Evolutionary conservation across 2,329 filamentous ascomycete genomes (phyloP).

Genomic region (Claviceps capensis): DNA sequence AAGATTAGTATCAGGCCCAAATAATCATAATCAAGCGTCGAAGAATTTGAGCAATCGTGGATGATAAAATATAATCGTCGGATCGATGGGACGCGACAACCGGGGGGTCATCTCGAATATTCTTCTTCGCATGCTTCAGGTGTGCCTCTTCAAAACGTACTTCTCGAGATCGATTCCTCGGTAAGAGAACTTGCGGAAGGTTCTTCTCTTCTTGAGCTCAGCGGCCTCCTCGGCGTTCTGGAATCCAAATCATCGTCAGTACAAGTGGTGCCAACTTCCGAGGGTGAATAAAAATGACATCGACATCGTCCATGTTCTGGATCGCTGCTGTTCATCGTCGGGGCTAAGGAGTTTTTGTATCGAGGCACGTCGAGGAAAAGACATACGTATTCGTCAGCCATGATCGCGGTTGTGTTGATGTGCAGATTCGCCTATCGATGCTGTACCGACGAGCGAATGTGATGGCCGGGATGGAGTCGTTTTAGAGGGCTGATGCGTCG

Average conservation of each 20-base stretch:
- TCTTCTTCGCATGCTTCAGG: slow-evolving; percentile 3
- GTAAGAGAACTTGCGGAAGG: slow-evolving; percentile 99
- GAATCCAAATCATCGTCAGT: slow-evolving; percentile 17
- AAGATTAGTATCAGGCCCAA: slow-evolving; percentile 9
- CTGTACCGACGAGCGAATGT: slow-evolving; percentile 29
- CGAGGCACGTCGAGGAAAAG: slow-evolving; percentile 14
- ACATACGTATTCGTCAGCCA: slow-evolving; percentile 91
- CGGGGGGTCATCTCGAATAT: not conserved
- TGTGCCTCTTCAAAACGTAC: slow-evolving; percentile 43
- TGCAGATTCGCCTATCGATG: slow-evolving; percentile 31
- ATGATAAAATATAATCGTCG: not conserved
- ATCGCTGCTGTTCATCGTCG: slow-evolving; percentile 4
- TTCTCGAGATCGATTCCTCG: slow-evolving; percentile 98
- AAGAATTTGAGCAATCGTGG: not conserved
- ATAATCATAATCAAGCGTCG: not conserved
- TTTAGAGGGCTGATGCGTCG: slow-evolving; percentile 16
- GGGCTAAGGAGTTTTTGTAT: slow-evolving; percentile 14
- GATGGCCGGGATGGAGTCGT: slow-evolving; percentile 24
- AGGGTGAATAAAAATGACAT: not conserved
- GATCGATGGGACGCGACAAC: not conserved
- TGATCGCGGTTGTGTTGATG: slow-evolving; percentile 39
- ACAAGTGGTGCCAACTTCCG: not conserved
- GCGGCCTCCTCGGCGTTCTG: slow-evolving; percentile 96
- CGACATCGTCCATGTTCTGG: not conserved
- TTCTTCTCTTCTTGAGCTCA: slow-evolving; percentile 99